A percentile compares a stretch with the other conserved stretches of the same genome.
phyloP scores from a whole-genome alignment of 768 basidiomycete genomes.

The Termitomyces sp. region DNA sequence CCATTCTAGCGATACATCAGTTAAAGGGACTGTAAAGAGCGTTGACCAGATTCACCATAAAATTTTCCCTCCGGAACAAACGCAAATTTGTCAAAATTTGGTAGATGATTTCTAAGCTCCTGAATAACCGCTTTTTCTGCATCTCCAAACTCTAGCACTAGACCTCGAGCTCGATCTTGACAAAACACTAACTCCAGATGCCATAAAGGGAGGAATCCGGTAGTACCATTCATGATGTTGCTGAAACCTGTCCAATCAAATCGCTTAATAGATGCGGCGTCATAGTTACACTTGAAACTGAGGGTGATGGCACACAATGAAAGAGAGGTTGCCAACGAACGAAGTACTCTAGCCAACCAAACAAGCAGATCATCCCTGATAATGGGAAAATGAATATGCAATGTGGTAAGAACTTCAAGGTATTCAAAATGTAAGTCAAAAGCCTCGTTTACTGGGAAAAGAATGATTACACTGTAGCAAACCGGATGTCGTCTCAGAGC shows the following conservation, averaged over 20 bases:
- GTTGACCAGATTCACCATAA: not conserved
- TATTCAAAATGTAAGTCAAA: not conserved
- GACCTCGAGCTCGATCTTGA: not conserved
- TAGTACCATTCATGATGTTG: not conserved
- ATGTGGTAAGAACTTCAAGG: not conserved
- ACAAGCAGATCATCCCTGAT: not conserved
- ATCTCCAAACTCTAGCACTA: not conserved
- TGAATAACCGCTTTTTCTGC: not conserved
- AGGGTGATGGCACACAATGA: not conserved
- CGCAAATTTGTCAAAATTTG: not conserved
- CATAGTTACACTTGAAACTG: not conserved
- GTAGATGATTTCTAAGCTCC: not conserved
- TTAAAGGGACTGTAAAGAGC: not conserved
- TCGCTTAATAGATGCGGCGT: not conserved
- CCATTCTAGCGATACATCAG: not conserved
- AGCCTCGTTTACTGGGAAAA: not conserved
- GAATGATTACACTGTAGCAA: not conserved
- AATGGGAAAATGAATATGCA: not conserved
- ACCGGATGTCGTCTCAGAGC: not conserved
- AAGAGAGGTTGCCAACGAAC: not conserved
- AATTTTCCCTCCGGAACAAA: not conserved
- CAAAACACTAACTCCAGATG: not conserved
- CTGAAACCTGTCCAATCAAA: not conserved
- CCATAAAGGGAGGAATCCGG: not conserved
- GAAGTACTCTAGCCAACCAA: not conserved